phyloP scores from a whole-genome alignment of 257 asterid genomes.

The Knoxia roxburghii region DNA sequence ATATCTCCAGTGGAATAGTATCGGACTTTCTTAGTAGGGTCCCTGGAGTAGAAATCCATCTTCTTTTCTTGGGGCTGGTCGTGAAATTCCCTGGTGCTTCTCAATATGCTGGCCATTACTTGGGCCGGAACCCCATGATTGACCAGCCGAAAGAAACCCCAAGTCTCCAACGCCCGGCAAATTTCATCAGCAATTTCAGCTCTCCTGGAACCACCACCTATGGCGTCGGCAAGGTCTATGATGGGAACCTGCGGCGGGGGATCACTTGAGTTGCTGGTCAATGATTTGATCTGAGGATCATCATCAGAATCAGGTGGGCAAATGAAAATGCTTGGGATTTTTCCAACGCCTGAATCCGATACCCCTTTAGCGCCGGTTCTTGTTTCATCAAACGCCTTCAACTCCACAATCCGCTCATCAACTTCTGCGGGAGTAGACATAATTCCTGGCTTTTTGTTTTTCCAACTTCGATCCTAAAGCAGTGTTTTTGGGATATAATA shows the following conservation, averaged over 20 bases:
- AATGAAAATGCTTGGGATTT: too few species aligned
- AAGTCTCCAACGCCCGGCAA: not conserved
- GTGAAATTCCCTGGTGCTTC: conserved; percentile 8
- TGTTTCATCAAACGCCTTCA: conserved; percentile 9
- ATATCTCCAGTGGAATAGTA: conserved; percentile 10
- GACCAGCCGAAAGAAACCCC: conserved; percentile 9
- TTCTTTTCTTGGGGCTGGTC: conserved; percentile 5
- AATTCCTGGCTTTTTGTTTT: too few species aligned
- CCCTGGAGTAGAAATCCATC: conserved; percentile 12
- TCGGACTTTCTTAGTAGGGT: not conserved
- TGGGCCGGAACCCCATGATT: conserved; percentile 7
- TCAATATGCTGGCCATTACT: not conserved
- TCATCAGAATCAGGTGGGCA: too few species aligned
- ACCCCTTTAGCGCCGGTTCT: too few species aligned
- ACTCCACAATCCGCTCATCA: not conserved
- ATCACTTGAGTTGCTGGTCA: too few species aligned
- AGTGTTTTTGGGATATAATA: too few species aligned
- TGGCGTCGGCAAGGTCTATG: not conserved
- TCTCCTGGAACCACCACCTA: not conserved
- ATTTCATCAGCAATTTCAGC: conserved; percentile 3
- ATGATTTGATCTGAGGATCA: too few species aligned
- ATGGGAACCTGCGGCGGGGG: too few species aligned
- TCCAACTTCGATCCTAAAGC: too few species aligned
- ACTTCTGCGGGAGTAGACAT: too few species aligned
- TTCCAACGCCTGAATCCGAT: too few species aligned